These are phyloP conservation scores for Cryptococcus jaspeensis DNA, from an alignment of 1,284 basidiomycete genomes.

Conservation along the genomic window DNA sequence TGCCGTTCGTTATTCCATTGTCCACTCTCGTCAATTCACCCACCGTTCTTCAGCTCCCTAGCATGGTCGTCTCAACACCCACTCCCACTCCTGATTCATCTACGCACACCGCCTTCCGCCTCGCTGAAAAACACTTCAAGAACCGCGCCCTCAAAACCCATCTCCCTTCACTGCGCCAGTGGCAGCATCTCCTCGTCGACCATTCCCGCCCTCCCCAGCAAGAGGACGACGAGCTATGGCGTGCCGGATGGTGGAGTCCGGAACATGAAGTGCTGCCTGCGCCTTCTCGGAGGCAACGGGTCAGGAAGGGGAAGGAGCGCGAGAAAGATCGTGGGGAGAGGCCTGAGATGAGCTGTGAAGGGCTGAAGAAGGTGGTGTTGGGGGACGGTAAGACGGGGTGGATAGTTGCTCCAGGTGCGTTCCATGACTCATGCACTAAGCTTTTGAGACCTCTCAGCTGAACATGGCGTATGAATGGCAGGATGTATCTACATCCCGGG, in stretches of 20 bases:
- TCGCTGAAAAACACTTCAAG: constrained; percentile 51
- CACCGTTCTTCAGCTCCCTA: too few relatives aligned
- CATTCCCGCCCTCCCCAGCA: constrained; percentile 32
- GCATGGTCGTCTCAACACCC: too few relatives aligned
- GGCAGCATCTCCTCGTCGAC: constrained; percentile 36
- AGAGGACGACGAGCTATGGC: constrained; percentile 43
- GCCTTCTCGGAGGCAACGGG: background rate
- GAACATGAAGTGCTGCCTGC: constrained; percentile 10
- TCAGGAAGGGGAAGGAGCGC: constrained; percentile 28
- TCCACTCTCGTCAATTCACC: too few relatives aligned
- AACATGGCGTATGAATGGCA: constrained; percentile 44
- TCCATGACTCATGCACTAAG: background rate
- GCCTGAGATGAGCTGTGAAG: constrained; percentile 17
- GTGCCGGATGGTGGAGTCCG: constrained; percentile 46
- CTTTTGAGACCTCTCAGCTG: background rate
- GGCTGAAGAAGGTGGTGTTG: constrained; percentile 17
- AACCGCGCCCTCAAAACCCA: constrained; percentile 28
- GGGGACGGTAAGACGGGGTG: constrained; percentile 31
- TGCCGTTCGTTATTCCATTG: too few relatives aligned
- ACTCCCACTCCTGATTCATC: background rate
- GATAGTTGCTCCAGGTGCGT: constrained; percentile 42
- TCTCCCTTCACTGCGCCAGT: constrained; percentile 30
- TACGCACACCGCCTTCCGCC: constrained; percentile 42
- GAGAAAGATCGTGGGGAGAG: constrained; percentile 33
- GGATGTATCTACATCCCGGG: constrained; percentile 77